Evolutionary conservation across 2,329 filamentous ascomycete genomes (phyloP), one percentile per base, ranked within the genome.

Genomic region (Monosporascus sp.): DNA sequence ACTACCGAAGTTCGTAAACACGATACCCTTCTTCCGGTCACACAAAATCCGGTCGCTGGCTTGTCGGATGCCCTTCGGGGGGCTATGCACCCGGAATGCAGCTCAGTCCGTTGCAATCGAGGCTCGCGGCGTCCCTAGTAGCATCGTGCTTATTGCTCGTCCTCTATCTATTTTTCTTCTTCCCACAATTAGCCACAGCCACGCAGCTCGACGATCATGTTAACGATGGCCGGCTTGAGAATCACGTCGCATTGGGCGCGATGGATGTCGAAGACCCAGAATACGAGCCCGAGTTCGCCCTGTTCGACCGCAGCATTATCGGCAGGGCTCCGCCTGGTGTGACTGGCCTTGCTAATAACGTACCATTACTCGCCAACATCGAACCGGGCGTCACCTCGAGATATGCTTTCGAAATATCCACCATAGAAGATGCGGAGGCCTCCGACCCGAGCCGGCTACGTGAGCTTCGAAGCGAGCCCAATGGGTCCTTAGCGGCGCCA

Each of bases 91-190:
- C 57, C 66, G 70, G 63, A 59, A 82, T 82, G 80, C 74, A 85
- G 70, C 78, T 86, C 69, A 85, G 80, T 68, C 83, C 81, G 64
- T 74, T 89, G 61, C 88, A 89, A 74, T 87, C 85, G 72, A 86
- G 87, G 67, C 81, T 90, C 65, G 81, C 81, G 66, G 83, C 85
- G 63, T 88, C 86, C 53, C 67, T 87, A 50, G 74, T 80, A 62
- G 82, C 84, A 51, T 81, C 83, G 35, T 70, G 82, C 31, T 65
- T 87, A 49, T 68, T 89, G 35, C 62, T 87, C 36, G 64, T 82
- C 39, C 67, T 90, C 43, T 87, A 84, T 65, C 72, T 87, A 53
- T 69, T 81, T 25, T 74, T 88, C 38, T 79, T 80, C 53, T 78
- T 77, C 45, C 79, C 81, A 18, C 75, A 76, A 50, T 78, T 85